Evolutionary conservation across 768 basidiomycete genomes (phyloP).

Genomic region (Trametes cubensis): DNA sequence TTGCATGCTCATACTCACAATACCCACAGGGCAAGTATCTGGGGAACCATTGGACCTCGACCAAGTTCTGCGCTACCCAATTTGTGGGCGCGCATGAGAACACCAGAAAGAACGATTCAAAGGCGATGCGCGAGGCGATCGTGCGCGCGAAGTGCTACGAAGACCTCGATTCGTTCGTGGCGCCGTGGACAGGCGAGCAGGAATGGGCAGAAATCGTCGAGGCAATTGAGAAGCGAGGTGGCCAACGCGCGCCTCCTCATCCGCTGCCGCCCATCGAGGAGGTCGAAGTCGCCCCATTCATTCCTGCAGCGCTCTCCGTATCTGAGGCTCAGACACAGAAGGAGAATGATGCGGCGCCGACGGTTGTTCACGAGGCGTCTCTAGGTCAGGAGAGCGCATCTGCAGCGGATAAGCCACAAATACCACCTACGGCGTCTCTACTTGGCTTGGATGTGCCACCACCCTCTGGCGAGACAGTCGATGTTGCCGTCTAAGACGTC

Average conservation of each 20-base stretch:
- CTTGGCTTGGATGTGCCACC: slow-evolving; percentile 13
- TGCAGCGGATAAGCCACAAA: background rate
- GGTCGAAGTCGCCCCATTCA: background rate
- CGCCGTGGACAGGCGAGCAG: slow-evolving; percentile 59
- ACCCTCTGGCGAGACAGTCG: background rate
- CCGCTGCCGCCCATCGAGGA: background rate
- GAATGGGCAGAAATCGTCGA: slow-evolving; percentile 60
- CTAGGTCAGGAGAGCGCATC: background rate
- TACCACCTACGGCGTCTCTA: background rate
- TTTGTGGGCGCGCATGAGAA: slow-evolving; percentile 70
- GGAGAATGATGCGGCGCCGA: background rate
- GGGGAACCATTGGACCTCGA: slow-evolving; percentile 78
- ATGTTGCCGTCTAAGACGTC: slow-evolving; percentile 2
- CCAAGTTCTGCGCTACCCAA: slow-evolving; percentile 85
- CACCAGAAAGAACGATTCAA: slow-evolving; percentile 61
- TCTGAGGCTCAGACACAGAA: background rate
- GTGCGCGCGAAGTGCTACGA: slow-evolving; percentile 65
- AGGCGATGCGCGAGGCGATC: slow-evolving; percentile 54
- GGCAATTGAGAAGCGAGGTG: slow-evolving; percentile 49
- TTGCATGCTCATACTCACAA: background rate
- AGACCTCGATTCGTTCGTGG: slow-evolving; percentile 53
- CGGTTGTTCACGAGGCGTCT: background rate
- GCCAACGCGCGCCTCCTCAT: slow-evolving; percentile 24
- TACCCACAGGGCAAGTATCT: slow-evolving; percentile 67
- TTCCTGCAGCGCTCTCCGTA: background rate